phyloP scores from a whole-genome alignment of 2,329 filamentous ascomycete species.

The Venturia effusa region DNA sequence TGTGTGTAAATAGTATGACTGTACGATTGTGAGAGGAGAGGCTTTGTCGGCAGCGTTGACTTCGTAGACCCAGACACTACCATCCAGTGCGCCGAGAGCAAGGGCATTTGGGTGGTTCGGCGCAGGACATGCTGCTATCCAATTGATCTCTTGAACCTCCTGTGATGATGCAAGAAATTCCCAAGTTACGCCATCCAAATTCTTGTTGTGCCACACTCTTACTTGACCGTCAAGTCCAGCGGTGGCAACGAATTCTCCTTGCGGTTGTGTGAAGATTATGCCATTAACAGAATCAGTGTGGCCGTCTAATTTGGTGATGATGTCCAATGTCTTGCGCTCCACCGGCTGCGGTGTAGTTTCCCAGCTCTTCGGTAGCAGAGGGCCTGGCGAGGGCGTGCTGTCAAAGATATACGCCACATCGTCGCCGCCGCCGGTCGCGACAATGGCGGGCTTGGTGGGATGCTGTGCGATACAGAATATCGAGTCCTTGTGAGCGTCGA shows the following conservation, averaged over 20 bases:
- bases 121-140: conserved; percentile 67
- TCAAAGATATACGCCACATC: conserved; percentile 85
- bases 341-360: conserved; percentile 50
- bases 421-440: conserved; percentile 79
- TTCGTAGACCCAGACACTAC: conserved; percentile 93
- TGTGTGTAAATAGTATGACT: conserved; percentile 88
- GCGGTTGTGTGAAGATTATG: conserved; percentile 70
- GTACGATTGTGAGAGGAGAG: conserved; percentile 65
- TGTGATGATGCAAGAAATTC: conserved; percentile 65
- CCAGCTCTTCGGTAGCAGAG: conserved; percentile 67
- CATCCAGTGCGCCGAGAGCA: conserved; percentile 80
- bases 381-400: conserved; percentile 50
- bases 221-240: conserved; percentile 80
- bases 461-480: conserved; percentile 95
- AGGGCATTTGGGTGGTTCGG: conserved; percentile 64
- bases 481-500: conserved; percentile 80
- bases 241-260: conserved; percentile 74
- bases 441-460: conserved; percentile 62
- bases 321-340: conserved; percentile 47
- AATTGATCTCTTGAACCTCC: conserved; percentile 93
- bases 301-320: conserved; percentile 69
- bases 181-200: conserved; percentile 39
- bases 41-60: conserved; percentile 55
- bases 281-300: conserved; percentile 88
- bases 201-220: conserved; percentile 52